phyloP scores from a whole-genome alignment of 352 stramenopile species.

The Globisporangium perplexum region DNA sequence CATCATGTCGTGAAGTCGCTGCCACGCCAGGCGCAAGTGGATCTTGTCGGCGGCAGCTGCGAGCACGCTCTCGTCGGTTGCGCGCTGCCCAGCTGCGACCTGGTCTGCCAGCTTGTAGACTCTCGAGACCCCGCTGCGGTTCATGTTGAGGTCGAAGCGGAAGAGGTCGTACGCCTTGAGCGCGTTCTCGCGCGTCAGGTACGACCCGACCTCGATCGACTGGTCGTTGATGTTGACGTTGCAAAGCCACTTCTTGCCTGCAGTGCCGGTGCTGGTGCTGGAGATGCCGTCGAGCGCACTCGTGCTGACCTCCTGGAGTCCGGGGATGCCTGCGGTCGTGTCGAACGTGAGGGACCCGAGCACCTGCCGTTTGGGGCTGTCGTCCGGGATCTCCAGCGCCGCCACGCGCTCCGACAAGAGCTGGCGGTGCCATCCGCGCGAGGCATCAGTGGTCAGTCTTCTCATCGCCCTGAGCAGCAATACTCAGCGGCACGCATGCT shows the following conservation, averaged over 20 bases:
- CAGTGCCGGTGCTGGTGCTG: background rate
- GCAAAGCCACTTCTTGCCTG: slow-evolving; percentile 30
- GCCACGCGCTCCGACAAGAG: slow-evolving; percentile 5
- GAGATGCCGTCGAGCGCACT: background rate
- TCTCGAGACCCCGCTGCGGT: slow-evolving; percentile 17
- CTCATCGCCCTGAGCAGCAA: background rate
- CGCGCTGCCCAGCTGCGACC: slow-evolving; percentile 17
- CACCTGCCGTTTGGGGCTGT: slow-evolving; percentile 1
- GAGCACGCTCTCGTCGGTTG: slow-evolving; percentile 27
- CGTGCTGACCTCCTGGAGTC: slow-evolving; percentile 26
- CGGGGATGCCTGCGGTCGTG: slow-evolving; percentile 22
- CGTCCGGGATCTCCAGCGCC: background rate
- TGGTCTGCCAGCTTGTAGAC: slow-evolving; percentile 21
- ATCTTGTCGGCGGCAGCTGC: slow-evolving; percentile 33
- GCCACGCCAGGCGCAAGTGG: slow-evolving; percentile 30
- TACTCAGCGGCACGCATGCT: too few relatives aligned
- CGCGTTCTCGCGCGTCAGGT: slow-evolving; percentile 29
- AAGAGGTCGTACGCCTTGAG: slow-evolving; percentile 41
- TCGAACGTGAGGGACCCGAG: slow-evolving; percentile 23
- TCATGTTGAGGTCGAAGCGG: slow-evolving; percentile 20
- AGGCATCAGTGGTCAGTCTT: background rate
- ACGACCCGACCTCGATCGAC: slow-evolving; percentile 31
- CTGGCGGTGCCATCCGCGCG: background rate
- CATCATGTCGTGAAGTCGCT: slow-evolving; percentile 24
- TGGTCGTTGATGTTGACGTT: slow-evolving; percentile 44